Evolutionary conservation across 2,329 filamentous ascomycete species (phyloP).

Genomic region (Cladophialophora bantiana): DNA sequence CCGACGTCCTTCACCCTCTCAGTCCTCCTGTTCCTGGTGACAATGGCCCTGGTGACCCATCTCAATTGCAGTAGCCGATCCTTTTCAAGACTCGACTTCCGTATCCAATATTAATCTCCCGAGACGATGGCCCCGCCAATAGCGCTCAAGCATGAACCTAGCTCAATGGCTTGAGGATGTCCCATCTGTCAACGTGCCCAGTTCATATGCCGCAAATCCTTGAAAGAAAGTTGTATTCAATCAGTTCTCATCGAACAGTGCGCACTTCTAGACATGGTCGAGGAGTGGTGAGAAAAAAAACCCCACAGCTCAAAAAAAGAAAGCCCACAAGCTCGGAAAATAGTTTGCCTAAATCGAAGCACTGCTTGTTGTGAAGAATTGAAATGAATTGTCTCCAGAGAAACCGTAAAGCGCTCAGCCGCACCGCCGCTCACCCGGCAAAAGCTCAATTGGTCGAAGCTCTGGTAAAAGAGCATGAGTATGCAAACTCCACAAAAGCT

Average conservation of each 20-base stretch:
- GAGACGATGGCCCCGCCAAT: not conserved
- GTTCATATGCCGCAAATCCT: not conserved
- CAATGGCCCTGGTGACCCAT: not conserved
- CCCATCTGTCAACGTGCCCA: not conserved
- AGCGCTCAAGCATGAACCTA: slow-evolving; percentile 2
- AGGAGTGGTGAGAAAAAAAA: slow-evolving; percentile 4
- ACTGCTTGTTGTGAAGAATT: slow-evolving; percentile 21
- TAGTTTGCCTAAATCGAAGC: slow-evolving; percentile 6
- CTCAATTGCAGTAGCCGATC: not conserved
- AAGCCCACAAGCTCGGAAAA: slow-evolving; percentile 7
- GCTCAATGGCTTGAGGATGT: slow-evolving; percentile 1
- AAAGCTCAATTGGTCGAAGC: slow-evolving; percentile 1
- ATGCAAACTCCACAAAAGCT: slow-evolving; percentile 9
- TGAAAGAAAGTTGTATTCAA: not conserved
- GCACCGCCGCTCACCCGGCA: not conserved
- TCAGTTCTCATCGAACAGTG: not conserved
- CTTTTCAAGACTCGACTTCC: not conserved
- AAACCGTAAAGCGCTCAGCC: not conserved
- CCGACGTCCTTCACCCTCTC: not conserved
- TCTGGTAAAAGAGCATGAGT: not conserved
- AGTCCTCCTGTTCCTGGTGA: slow-evolving; percentile 12
- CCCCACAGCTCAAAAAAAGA: slow-evolving; percentile 1
- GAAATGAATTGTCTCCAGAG: not conserved
- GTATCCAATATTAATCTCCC: slow-evolving; percentile 18
- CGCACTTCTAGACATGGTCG: slow-evolving; percentile 1